Evolutionary conservation across 225 moss, liverwort and hornwort genomes (phyloP), one percentile per base, ranked within the genome.

Genomic region (Bryum argenteum): DNA sequence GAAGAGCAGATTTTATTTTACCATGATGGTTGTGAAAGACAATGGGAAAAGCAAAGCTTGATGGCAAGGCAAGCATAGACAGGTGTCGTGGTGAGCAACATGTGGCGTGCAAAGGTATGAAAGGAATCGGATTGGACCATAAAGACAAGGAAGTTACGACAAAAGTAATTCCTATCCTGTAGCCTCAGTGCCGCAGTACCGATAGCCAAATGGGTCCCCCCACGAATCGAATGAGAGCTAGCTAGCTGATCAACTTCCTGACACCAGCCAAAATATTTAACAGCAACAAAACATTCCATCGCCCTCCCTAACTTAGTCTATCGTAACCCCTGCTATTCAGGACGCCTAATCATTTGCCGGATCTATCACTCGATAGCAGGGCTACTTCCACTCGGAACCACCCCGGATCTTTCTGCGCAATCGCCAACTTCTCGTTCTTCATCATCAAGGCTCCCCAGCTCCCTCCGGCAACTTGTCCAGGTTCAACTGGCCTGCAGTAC

Each of bases 101-200:
- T 14, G 14, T 65, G 64, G 13, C 63, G 63, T 47, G 58, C 47
- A 7, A 9, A 72, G 28, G 44, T 22, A n/a, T 63, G 21, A 8
- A 33, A 57, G 63, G 79, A 79, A 79, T 79, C 74, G 13, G 20
- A 51, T 26, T 12, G n/a, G 43, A 51, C 8, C 33, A 74, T 33
- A 0, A 14, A 1, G 74, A 69, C 74, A 79, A 28, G 18, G 0
- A 37, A 8, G 64, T 65, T 52, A 65, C 44, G 79, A 65, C 74
- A 70, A 70, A 73, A 57, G 3, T 0, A 62, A 47, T 13, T 28
- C 5, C 71, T 20, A 41, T 19, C 15, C 26, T 12, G 50, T 65
- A 42, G 58, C 51, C 12, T 58, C 28, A n/a, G n/a, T n/a, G n/a
- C n/a, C n/a, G n/a, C n/a, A n/a, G n/a, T n/a, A 41, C 65, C 22